Base-by-base conservation (phyloP, 2,329 filamentous ascomycete species). In the Venturia effusa region DNA sequence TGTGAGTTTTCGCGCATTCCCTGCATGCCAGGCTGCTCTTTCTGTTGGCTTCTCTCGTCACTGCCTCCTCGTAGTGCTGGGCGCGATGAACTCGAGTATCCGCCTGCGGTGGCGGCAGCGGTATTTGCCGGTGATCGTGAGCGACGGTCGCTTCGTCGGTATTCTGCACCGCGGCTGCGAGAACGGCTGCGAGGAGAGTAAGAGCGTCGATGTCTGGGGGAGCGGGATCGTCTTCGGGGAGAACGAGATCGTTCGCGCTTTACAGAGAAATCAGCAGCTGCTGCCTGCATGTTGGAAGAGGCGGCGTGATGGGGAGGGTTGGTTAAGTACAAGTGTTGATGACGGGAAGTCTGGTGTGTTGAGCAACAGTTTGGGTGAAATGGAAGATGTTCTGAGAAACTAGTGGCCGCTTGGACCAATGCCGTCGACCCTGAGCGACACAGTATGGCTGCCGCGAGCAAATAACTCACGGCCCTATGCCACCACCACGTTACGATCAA, bases 11-110 rank as follows among this genome's bases (percentile, higher is more conserved):
- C 94, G 74, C 92, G 88, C 71, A 97, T 88, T 74, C 86, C 92
- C 78, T 87, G 88, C 90, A 97, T 95, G 91, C 96, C 97, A 76
- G 92, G 88, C 78, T 96, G 92, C 78, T 94, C 92, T 57, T 57
- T 72, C 89, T 88, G 67, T 83, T 86, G 67, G 85, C 81, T 72
- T 27, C 92, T 87, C 73, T 96, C 92, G 77, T 97, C 93, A 78
- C 86, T 90, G 65, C 86, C 87, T 78, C 92, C 87, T 64, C 74
- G 71, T 61, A 71, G 71, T 61, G 70, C 69, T 59, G 40, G 63
- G 61, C 69, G 71, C 73, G 66, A 76, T 34, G 80, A 81, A 74
- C 84, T 85, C 77, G 87, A 83, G 74, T 84, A 83, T 81, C 87
- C 89, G 74, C 85, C 80, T 74, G 86, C 81, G 74, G 85, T 87